Evolutionary conservation across 1,284 basidiomycete genomes (phyloP), one percentile per base, ranked within the genome.

Genomic region (Thecaphora frezii): DNA sequence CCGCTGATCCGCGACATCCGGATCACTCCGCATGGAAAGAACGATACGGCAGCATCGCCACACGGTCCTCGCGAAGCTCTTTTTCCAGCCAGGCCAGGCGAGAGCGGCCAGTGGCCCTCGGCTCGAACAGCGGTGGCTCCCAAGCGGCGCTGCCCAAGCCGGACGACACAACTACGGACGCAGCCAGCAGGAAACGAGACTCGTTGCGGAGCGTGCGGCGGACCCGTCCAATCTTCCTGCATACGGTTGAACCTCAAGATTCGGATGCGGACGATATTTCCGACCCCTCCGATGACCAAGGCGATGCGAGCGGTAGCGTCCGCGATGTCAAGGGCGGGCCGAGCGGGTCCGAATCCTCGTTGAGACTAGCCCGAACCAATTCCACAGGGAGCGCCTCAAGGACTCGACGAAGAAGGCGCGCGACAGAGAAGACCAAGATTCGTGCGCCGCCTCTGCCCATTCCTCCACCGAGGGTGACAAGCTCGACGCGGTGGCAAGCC

Each of bases 401-500:
- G 16, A 12, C 7, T 7, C 4, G 40, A 19, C 40, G 40, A 9
- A 41, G 23, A 19, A 9, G 23, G n/a, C 19, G 40, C n/a, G 5
- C 23, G 12, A 41, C 19, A 5, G 40, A 41, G 7, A 41, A 41
- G 40, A 19, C n/a, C 40, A 41, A 41, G 40, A 10, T 21, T 14
- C 19, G 23, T 12, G 40, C 40, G 9, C 19, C 40, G n/a, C 40
- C 33, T 4, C 33, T 36, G 16, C 33, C 61, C 26, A 52, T 60
- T 18, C 62, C 62, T 7, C 62, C 62, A 18, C 62, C 62, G 14
- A 42, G 62, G 9, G 42, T 60, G 18, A 51, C 51, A 5, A 65
- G 62, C 49, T 65, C 62, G 5, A 54, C 56, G 39, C 54, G 56
- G 19, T 65, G 54, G 51, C 62, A 65, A 40, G 53, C 57, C 16